Conservation (phyloP, 2,329 filamentous ascomycete genomes). For the Septoria linicola region DNA sequence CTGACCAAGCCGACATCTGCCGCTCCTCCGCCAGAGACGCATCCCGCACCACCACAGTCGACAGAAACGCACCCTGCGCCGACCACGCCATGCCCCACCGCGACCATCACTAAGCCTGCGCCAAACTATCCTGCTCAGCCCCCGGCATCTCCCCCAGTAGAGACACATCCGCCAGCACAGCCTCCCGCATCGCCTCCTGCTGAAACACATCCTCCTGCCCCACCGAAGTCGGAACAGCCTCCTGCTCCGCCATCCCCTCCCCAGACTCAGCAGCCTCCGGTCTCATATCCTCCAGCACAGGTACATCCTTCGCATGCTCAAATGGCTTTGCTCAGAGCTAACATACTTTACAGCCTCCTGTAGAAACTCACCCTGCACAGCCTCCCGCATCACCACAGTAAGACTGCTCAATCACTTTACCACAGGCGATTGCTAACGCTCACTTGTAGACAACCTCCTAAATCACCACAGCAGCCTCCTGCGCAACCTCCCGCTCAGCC, state of each 20-base stretch:
- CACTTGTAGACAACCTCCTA: neutral
- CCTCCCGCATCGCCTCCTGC: neutral
- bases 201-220: neutral
- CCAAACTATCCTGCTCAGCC: conserved; percentile 6
- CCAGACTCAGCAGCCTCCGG: neutral
- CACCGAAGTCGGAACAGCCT: neutral
- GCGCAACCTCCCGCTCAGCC: no score
- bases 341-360: neutral
- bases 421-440: neutral
- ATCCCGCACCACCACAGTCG: neutral
- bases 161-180: conserved; percentile 2
- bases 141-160: neutral
- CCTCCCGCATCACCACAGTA: neutral
- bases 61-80: conserved; percentile 1
- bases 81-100: conserved; percentile 3
- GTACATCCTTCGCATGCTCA: no score
- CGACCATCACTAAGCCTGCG: conserved; percentile 2
- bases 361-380: neutral
- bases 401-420: neutral
- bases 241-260: neutral
- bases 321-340: no score
- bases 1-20: conserved; percentile 4
- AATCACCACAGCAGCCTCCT: neutral
- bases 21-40: neutral
- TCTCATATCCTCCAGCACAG: neutral